These are phyloP conservation scores for Hydnum rufescens DNA, from an alignment of 768 basidiomycete genomes.

Conservation along the genomic window DNA sequence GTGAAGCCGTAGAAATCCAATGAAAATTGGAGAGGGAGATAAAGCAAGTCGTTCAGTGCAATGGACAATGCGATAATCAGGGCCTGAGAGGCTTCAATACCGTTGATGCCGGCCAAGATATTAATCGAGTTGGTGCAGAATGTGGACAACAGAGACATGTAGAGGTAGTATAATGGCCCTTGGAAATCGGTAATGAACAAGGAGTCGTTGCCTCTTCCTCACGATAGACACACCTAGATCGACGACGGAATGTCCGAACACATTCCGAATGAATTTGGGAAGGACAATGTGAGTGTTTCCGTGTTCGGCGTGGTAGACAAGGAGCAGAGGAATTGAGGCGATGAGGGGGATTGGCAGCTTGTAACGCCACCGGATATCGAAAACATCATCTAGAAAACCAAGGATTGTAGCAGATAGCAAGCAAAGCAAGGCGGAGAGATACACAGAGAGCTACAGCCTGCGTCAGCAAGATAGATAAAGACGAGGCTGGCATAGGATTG, in stretches of 20 bases:
- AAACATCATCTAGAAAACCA: slow-evolving; percentile 92
- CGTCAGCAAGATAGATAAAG: background rate
- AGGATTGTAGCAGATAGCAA: slow-evolving; percentile 82
- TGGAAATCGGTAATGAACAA: slow-evolving; percentile 1
- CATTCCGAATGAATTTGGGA: slow-evolving; percentile 53
- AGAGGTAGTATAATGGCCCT: slow-evolving; percentile 92
- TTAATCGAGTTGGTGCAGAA: slow-evolving; percentile 98
- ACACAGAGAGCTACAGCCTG: slow-evolving; percentile 56
- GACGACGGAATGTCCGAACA: slow-evolving; percentile 52
- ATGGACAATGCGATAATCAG: slow-evolving; percentile 82
- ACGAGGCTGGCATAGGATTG: background rate
- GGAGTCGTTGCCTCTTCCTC: background rate
- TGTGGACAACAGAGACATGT: slow-evolving; percentile 89
- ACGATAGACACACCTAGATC: slow-evolving; percentile 44
- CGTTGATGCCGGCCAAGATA: slow-evolving; percentile 94
- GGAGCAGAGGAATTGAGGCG: slow-evolving; percentile 80
- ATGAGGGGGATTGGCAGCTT: slow-evolving; percentile 95
- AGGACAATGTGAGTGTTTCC: slow-evolving; percentile 90
- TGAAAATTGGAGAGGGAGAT: slow-evolving; percentile 72
- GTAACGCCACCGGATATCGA: slow-evolving; percentile 96
- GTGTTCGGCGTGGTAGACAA: slow-evolving; percentile 90
- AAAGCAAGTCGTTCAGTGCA: slow-evolving; percentile 78
- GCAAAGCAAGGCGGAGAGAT: slow-evolving; percentile 82
- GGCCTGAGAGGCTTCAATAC: slow-evolving; percentile 86
- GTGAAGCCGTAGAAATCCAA: slow-evolving; percentile 41